A percentile compares a stretch with the other conserved stretches of the same genome.
phyloP scores from a whole-genome alignment of 2,329 filamentous ascomycete species.

The Penicillium sp. region DNA sequence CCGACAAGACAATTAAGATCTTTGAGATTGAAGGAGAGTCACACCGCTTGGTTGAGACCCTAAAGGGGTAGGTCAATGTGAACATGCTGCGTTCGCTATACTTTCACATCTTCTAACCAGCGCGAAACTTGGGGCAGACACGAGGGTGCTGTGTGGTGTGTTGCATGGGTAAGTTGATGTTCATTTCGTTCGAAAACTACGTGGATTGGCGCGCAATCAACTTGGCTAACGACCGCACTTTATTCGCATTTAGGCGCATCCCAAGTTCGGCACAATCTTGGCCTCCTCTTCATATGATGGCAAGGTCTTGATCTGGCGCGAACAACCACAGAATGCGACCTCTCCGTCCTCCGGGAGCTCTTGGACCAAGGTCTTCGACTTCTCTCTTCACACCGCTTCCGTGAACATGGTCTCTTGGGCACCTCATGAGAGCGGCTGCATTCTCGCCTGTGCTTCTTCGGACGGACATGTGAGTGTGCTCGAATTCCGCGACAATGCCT shows the following conservation, averaged over 20 bases:
- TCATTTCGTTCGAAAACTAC: neutral
- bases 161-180: slow-evolving; percentile 64
- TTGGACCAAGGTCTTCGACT: slow-evolving; percentile 88
- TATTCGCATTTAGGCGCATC: slow-evolving; percentile 60
- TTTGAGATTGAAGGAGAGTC: slow-evolving; percentile 94
- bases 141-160: slow-evolving; percentile 95
- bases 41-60: slow-evolving; percentile 82
- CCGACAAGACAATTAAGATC: slow-evolving; percentile 98
- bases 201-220: neutral
- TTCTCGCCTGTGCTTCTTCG: slow-evolving; percentile 88
- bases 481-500: slow-evolving; percentile 94
- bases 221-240: slow-evolving; percentile 10
- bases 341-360: slow-evolving; percentile 45
- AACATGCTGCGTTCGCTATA: neutral
- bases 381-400: slow-evolving; percentile 85
- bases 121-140: slow-evolving; percentile 54
- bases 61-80: slow-evolving; percentile 66
- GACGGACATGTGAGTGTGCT: slow-evolving; percentile 91
- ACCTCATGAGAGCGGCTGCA: slow-evolving; percentile 91
- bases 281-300: slow-evolving; percentile 94
- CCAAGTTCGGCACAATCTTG: slow-evolving; percentile 96
- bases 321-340: slow-evolving; percentile 52
- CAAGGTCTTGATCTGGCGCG: slow-evolving; percentile 97
- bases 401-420: slow-evolving; percentile 97
- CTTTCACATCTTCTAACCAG: too few species aligned